phyloP scores from a whole-genome alignment of 768 basidiomycete species.

The Pholiota microspora region DNA sequence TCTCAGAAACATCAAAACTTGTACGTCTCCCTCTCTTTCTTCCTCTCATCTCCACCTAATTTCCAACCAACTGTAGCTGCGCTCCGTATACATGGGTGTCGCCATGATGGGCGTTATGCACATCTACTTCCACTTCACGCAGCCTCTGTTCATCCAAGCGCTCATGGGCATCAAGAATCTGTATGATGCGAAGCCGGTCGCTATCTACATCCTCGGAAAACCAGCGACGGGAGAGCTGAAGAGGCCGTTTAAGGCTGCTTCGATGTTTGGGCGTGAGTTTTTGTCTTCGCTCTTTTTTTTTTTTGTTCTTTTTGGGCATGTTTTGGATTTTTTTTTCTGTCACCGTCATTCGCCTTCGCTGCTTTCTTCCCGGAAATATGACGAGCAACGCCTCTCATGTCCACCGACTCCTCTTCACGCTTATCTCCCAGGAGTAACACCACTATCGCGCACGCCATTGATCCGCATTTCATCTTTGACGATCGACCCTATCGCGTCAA shows the following conservation, averaged over 20 bases:
- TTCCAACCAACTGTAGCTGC: conserved; percentile 43
- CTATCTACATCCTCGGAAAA: conserved; percentile 80
- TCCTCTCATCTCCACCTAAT: not conserved
- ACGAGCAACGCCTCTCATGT: too few species aligned
- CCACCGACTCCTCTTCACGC: too few species aligned
- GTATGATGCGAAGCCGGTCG: conserved; percentile 82
- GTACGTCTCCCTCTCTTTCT: conserved; percentile 32
- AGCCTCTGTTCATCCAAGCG: conserved; percentile 92
- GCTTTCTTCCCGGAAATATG: too few species aligned
- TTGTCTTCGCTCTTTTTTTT: conserved; percentile 1
- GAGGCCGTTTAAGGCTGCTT: conserved; percentile 80
- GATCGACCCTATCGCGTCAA: not conserved
- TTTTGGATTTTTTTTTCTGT: not conserved
- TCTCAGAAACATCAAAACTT: conserved; percentile 81
- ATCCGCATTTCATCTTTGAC: not conserved
- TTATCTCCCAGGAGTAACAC: too few species aligned
- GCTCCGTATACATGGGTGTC: conserved; percentile 67
- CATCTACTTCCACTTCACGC: conserved; percentile 91
- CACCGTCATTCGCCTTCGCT: not conserved
- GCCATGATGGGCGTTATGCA: conserved; percentile 94
- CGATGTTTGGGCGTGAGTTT: conserved; percentile 69
- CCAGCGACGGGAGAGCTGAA: conserved; percentile 83
- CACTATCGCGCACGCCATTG: not conserved
- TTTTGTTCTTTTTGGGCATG: too few species aligned
- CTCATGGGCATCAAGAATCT: conserved; percentile 93